phyloP scores from a whole-genome alignment of 2,329 filamentous ascomycete species.

The Colletotrichum sublineola region DNA sequence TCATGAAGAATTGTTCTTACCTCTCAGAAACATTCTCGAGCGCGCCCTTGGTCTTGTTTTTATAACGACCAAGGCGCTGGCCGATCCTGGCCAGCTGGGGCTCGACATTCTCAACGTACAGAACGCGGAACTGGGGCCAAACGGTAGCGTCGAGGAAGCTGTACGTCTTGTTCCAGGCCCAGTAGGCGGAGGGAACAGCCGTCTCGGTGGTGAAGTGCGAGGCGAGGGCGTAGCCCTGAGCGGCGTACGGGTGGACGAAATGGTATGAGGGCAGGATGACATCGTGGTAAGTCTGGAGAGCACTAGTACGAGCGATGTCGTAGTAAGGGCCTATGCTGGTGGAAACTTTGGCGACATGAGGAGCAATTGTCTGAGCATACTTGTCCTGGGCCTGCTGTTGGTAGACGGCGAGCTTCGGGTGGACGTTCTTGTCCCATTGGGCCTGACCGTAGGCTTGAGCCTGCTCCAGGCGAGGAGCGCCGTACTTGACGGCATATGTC shows the following conservation, averaged over 20 bases:
- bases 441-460: conserved; percentile 74
- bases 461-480: conserved; percentile 78
- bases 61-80: conserved; percentile 85
- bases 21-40: conserved; percentile 53
- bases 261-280: conserved; percentile 82
- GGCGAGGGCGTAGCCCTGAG: conserved; percentile 75
- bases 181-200: conserved; percentile 78
- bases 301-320: conserved; percentile 71
- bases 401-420: conserved; percentile 79
- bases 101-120: conserved; percentile 94
- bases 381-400: conserved; percentile 71
- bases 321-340: conserved; percentile 79
- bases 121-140: conserved; percentile 82
- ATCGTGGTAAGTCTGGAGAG: conserved; percentile 77
- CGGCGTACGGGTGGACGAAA: conserved; percentile 79
- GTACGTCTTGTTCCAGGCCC: conserved; percentile 77
- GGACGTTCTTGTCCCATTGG: conserved; percentile 84
- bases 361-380: conserved; percentile 80
- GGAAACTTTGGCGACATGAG: conserved; percentile 76
- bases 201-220: conserved; percentile 77
- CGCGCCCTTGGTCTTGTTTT: conserved; percentile 58
- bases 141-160: conserved; percentile 81
- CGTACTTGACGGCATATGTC: conserved; percentile 78
- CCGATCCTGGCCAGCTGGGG: conserved; percentile 94
- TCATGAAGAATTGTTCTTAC: conserved; percentile 39